Evolutionary conservation across 2,329 filamentous ascomycete species (phyloP).

Genomic region (Aureobasidium melanogenum): DNA sequence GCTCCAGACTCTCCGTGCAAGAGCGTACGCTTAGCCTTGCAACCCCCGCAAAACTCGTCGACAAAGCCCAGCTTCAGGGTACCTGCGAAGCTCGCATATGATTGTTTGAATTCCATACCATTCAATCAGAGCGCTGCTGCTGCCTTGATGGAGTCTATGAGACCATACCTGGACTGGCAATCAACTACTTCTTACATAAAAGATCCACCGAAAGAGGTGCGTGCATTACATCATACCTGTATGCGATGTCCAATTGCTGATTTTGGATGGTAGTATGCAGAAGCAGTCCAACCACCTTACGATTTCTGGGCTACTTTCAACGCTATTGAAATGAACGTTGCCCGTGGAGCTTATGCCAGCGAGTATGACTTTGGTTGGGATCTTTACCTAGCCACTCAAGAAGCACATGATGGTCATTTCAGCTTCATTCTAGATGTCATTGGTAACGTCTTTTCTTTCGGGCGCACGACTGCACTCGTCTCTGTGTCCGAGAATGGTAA

Average conservation of each 20-base stretch:
- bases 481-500: slow-evolving; percentile 54
- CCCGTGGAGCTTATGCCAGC: slow-evolving; percentile 28
- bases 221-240: not conserved
- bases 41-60: not conserved
- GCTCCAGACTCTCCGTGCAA: not conserved
- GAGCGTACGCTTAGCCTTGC: not conserved
- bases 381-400: slow-evolving; percentile 44
- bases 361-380: slow-evolving; percentile 41
- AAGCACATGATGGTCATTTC: slow-evolving; percentile 59
- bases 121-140: slow-evolving; percentile 34
- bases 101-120: slow-evolving; percentile 38
- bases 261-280: slow-evolving; percentile 26
- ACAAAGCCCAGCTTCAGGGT: too few species aligned
- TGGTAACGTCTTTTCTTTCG: slow-evolving; percentile 43
- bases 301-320: slow-evolving; percentile 34
- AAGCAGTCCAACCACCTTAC: slow-evolving; percentile 35
- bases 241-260: not conserved
- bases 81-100: slow-evolving; percentile 35
- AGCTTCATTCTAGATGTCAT: slow-evolving; percentile 46
- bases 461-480: slow-evolving; percentile 43
- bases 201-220: slow-evolving; percentile 33
- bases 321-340: slow-evolving; percentile 30
- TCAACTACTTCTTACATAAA: slow-evolving; percentile 36
- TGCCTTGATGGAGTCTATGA: slow-evolving; percentile 33
- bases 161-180: slow-evolving; percentile 39